Evolutionary conservation across 176 grass and related monocot genomes (phyloP), one percentile per base, ranked within the genome.

Genomic region (Hordeum vulgare): DNA sequence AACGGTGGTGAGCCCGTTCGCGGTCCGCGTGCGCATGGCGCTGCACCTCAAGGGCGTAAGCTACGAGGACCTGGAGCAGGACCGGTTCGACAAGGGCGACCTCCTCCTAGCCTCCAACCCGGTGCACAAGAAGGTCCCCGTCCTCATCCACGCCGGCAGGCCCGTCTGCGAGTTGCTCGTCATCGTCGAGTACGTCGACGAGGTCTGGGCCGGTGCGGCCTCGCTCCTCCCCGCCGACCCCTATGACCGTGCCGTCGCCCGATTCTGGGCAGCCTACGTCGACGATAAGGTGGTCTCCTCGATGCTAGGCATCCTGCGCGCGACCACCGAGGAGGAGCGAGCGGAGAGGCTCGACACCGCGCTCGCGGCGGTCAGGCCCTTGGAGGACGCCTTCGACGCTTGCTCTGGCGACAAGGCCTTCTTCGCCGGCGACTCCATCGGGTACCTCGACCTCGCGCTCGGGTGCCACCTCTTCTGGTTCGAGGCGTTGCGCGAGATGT

Each of bases 1-100:
- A 36, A 4, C 10, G 5, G 62, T 67, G 61, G 1, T 20, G 13
- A 90, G 87, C 77, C 67, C 83, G 23, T 89, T 60, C 40, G 70
- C 65, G 29, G 67, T 59, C 42, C 66, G 87, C 54, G 86, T 78
- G 9, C 78, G 74, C 74, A 24, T 86, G 28, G 80, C 87, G 27
- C 84, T 92, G 29, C 86, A 71, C 37, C 29, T 93, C 54, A 93
- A 90, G 74, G 80, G 87, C 15, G 11, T 93, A 1, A 13, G 71
- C 26, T 87, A 90, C 62, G 27, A 69, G 20, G 74, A 84, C 80
- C 17, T 57, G 20, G 54, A 57, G 54, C 54, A 57, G 54, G 54
- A 57, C 54, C 1, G n/a, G 20, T 57, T 57, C 54, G 17, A 57
- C 37, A 71, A 71, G 67, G 23, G 67, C 37, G 67, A 71, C 21